Evolutionary conservation across 495 filamentous ascomycete genomes (phyloP).

Genomic region (Aspergillus ellipticus): DNA sequence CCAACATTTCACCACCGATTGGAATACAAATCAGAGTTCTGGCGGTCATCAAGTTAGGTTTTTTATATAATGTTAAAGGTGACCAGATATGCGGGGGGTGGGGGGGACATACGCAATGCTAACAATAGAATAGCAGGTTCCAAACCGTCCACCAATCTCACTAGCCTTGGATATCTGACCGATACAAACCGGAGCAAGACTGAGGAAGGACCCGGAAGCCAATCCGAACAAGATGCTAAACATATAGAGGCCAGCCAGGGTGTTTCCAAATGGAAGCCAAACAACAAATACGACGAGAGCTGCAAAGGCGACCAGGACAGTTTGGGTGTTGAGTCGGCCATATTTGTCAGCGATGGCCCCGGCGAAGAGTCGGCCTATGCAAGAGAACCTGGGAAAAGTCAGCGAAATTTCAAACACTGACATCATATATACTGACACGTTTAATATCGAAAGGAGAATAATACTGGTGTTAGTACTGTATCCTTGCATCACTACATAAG

Average conservation of each 20-base stretch:
- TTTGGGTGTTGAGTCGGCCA: conserved; percentile 63
- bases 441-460: conserved; percentile 31
- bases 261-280: conserved; percentile 56
- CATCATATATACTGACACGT: conserved; percentile 26
- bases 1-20: conserved; percentile 40
- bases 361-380: conserved; percentile 64
- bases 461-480: conserved; percentile 33
- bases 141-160: conserved; percentile 64
- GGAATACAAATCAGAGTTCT: conserved; percentile 41
- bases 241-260: conserved; percentile 47
- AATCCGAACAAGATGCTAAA: conserved; percentile 61
- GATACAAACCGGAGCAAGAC: conserved; percentile 60
- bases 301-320: conserved; percentile 36
- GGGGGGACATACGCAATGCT: conserved; percentile 47
- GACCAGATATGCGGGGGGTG: too few relatives aligned
- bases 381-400: conserved; percentile 23
- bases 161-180: conserved; percentile 59
- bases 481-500: conserved; percentile 42
- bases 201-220: conserved; percentile 57
- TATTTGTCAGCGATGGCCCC: conserved; percentile 65
- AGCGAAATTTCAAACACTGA: too few relatives aligned
- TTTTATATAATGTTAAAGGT: not conserved
- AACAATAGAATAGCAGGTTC: conserved; percentile 62
- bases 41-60: not conserved
- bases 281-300: conserved; percentile 51